These are phyloP conservation scores for Carex scoparia DNA, from an alignment of 176 grass and related monocot species.

Conservation along the genomic window DNA sequence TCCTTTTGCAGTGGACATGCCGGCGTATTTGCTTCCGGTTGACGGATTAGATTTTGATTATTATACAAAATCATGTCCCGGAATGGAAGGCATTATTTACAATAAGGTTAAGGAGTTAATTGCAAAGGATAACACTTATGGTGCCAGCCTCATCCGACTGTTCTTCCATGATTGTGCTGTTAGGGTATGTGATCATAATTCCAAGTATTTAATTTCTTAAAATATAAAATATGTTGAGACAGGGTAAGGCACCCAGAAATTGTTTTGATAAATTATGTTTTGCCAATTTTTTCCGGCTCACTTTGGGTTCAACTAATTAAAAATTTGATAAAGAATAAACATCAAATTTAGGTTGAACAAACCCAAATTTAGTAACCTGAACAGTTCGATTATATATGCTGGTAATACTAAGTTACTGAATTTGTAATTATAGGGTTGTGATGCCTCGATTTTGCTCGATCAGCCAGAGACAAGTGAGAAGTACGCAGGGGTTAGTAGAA, in stretches of 20 bases:
- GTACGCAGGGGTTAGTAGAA: conserved; percentile 46
- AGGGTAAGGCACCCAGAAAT: neutral
- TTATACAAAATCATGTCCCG: conserved; percentile 42
- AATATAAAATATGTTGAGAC: neutral
- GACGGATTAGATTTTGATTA: conserved; percentile 39
- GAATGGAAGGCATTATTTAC: conserved; percentile 34
- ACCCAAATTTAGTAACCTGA: neutral
- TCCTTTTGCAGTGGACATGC: neutral
- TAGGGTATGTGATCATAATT: conserved; percentile 19
- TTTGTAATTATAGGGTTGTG: conserved; percentile 45
- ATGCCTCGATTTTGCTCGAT: conserved; percentile 69
- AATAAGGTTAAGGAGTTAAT: conserved; percentile 46
- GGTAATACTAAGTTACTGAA: neutral
- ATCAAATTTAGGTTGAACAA: neutral
- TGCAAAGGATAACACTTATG: conserved; percentile 30
- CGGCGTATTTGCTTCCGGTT: conserved; percentile 15
- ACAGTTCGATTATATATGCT: neutral
- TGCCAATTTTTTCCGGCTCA: neutral
- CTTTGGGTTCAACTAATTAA: neutral
- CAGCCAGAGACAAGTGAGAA: conserved; percentile 46
- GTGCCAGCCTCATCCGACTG: conserved; percentile 40
- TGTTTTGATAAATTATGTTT: neutral
- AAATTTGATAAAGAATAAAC: neutral
- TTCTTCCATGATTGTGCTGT: conserved; percentile 51
- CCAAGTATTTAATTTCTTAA: neutral